Evolutionary conservation across 805 yeast species (phyloP), one percentile per base, ranked within the genome.

Genomic region (Suhomyces pyralidae): DNA sequence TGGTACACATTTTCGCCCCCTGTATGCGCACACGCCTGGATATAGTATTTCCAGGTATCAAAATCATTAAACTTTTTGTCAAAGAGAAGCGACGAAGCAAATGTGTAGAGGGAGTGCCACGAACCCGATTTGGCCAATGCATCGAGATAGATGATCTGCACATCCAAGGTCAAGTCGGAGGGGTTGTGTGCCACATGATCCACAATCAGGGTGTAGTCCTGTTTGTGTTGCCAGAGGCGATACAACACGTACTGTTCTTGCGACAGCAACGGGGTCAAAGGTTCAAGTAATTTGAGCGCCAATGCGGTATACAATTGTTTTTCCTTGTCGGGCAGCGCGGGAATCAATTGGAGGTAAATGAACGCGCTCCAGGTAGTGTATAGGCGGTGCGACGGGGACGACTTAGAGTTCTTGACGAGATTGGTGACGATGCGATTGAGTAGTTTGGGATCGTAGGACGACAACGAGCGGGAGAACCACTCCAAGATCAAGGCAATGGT

Each of bases 241-340:
- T 82, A 83, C 52, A 78, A 77, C 2, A 90, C 81, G 57, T 72
- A 89, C 2, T 79, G 69, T 54, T 91, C 96, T 59, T 90, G 96
- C 7, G 86, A 81, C 19, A 75, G 71, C 45, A 77, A 71, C 1
- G 93, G 89, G 44, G 72, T 70, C 15, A 78, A 63, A n/a, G 68
- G 67, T 26, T 79, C 82, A 26, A 87, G 64, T 56, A 86, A 64
- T 57, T 85, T 82, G 53, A 76, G 61, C 0, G 90, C 92, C 32
- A 90, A 69, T 53, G 77, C 71, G 1, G 89, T 85, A 54, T 81
- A 81, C 38, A 90, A 67, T 38, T 65, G 70, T 48, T 62, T 61
- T 57, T 84, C 88, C 51, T 80, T 73, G 0, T 70, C 73, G 4
- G 75, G 65, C 34, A 67, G 70, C 1, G 62, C 51, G 1, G 61